Conservation (phyloP, 495 filamentous ascomycete genomes). For the Penicillium cataractarum region DNA sequence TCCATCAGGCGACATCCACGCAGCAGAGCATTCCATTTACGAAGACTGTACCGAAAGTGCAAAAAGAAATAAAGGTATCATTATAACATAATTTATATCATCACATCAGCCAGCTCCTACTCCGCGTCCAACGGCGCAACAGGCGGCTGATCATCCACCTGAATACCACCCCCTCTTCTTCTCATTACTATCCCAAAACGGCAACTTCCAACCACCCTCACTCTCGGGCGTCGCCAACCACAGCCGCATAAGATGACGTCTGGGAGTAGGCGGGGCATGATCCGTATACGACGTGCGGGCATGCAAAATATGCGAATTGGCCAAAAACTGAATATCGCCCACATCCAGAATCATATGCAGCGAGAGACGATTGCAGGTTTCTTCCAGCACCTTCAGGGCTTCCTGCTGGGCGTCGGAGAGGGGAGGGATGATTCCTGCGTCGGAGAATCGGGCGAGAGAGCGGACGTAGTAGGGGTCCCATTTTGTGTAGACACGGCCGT, state of each 20-base stretch:
- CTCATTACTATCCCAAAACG: constrained; percentile 77
- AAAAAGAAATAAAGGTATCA: constrained; percentile 42
- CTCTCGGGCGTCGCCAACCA: constrained; percentile 81
- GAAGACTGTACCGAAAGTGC: no score
- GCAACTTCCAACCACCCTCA: constrained; percentile 85
- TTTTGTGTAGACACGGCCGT: constrained; percentile 59
- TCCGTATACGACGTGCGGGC: constrained; percentile 70
- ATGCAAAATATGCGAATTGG: constrained; percentile 70
- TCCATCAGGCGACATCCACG: no score
- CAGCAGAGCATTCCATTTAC: no score
- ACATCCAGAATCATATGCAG: constrained; percentile 80
- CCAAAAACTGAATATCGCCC: constrained; percentile 78
- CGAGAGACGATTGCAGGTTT: constrained; percentile 63
- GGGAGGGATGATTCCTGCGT: constrained; percentile 66
- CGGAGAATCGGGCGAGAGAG: constrained; percentile 67
- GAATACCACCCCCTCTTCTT: constrained; percentile 86
- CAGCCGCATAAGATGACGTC: constrained; percentile 79
- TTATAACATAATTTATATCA: neutral
- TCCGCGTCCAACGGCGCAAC: constrained; percentile 72
- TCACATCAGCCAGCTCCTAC: constrained; percentile 31
- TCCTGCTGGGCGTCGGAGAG: constrained; percentile 65
- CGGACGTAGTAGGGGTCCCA: constrained; percentile 83
- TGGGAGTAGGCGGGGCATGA: constrained; percentile 61
- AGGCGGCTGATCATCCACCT: constrained; percentile 77
- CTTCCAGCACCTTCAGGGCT: constrained; percentile 67